Evolutionary conservation across 2,329 filamentous ascomycete genomes (phyloP), one percentile per base, ranked within the genome.

Genomic region (Sporothrix inflata): DNA sequence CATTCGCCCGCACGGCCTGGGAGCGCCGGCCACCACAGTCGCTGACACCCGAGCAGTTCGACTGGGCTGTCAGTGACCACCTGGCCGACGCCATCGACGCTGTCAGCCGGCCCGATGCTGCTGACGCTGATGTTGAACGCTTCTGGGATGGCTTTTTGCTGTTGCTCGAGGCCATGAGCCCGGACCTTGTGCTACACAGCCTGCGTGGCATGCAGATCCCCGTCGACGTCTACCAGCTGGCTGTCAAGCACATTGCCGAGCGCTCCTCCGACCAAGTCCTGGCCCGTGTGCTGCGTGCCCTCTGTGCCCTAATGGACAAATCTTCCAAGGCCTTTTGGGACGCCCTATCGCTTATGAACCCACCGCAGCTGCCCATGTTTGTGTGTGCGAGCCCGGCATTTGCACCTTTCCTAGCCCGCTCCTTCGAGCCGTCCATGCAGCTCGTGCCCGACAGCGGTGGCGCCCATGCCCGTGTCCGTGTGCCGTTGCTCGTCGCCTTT

Each of bases 291-390:
- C 85, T 97, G 61, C 88, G 90, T 71, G 89, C 91, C 1, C 87
- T 97, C 74, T 89, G 88, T 60, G 85, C 84, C 14, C 86, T 98
- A 19, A 84, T 98, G 69, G 87, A 90, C 75, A 94, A 92, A 76
- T 91, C 93, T 0, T 87, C 94, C 0, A 88, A 87, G 71, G 92
- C 92, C 60, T 96, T 98, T 77, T 98, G 95, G 95, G 91, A 94
- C 77, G 91, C 94, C 1, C 91, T 97, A 82, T 91, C 92, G 68
- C 89, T 93, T 40, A 93, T 95, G 68, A 91, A 92, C 0, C 91
- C 94, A 3, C 90, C 90, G 55, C 89, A 91, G 45, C 89, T 98
- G 65, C 89, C 94, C n/a, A 94, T 98, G 78, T 88, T 94, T 75
- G 88, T 97, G 57, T 93, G 96, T 77, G 88, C 87, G 73, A 94